Percentiles rank a stretch among this genome's conserved stretches.
phyloP scores from a whole-genome alignment of 192 early-diverging fungal genomes.

The Coemansia sp. region DNA sequence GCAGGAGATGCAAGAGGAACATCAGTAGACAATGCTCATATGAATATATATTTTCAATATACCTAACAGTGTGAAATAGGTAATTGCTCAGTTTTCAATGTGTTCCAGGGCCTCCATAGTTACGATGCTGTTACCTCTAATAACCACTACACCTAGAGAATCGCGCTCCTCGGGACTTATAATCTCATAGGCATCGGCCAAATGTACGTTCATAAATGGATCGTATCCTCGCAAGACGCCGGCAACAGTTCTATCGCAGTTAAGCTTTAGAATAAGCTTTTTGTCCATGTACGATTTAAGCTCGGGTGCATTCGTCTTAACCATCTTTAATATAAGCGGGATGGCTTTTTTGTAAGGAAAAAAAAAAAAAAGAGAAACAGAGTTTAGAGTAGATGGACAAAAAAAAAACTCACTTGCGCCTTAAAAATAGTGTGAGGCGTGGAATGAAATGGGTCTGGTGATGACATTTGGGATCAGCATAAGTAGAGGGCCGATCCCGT shows the following conservation, averaged over 20 bases:
- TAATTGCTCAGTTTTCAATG: slow-evolving; percentile 40
- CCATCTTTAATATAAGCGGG: slow-evolving; percentile 35
- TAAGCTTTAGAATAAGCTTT: slow-evolving; percentile 87
- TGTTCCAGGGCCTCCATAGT: slow-evolving; percentile 72
- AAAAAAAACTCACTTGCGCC: no score
- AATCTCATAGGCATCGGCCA: slow-evolving; percentile 91
- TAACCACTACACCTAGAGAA: slow-evolving; percentile 88
- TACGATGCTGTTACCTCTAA: slow-evolving; percentile 79
- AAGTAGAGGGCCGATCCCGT: not conserved
- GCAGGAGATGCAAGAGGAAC: not conserved
- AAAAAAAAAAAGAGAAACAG: not conserved
- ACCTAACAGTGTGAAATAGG: not conserved
- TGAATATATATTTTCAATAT: not conserved
- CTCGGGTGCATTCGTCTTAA: slow-evolving; percentile 67
- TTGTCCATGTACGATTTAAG: slow-evolving; percentile 91
- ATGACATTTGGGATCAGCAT: not conserved
- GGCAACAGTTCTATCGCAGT: slow-evolving; percentile 88
- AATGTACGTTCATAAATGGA: slow-evolving; percentile 98
- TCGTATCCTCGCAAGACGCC: slow-evolving; percentile 98
- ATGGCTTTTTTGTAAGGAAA: not conserved
- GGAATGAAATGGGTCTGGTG: not conserved
- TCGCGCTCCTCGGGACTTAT: slow-evolving; percentile 66
- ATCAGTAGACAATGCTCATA: no score
- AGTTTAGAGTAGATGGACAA: not conserved
- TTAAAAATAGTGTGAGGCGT: not conserved